These are phyloP conservation scores for Xylariaceae sp. DNA, from an alignment of 2,329 filamentous ascomycete genomes.

Conservation along the genomic window DNA sequence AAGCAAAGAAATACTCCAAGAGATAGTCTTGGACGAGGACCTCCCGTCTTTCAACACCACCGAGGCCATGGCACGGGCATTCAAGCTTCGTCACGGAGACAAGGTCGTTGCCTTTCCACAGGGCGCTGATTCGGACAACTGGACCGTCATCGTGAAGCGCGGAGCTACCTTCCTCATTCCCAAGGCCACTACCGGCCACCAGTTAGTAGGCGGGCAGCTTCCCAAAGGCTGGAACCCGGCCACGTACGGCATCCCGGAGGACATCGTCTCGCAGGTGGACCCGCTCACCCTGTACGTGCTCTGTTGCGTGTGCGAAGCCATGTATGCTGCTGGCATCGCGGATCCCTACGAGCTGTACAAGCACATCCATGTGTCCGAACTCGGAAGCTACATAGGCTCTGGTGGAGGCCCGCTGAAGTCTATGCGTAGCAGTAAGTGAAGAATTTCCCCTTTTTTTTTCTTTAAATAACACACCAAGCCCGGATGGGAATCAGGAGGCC, in stretches of 20 bases:
- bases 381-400: slow-evolving; percentile 97
- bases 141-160: slow-evolving; percentile 90
- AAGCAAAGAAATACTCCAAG: slow-evolving; percentile 96
- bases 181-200: slow-evolving; percentile 94
- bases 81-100: slow-evolving; percentile 93
- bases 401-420: slow-evolving; percentile 94
- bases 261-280: slow-evolving; percentile 96
- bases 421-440: slow-evolving; percentile 84
- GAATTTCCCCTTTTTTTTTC: too few relatives aligned
- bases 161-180: slow-evolving; percentile 91
- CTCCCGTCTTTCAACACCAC: slow-evolving; percentile 95
- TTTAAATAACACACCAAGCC: too few relatives aligned
- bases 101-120: slow-evolving; percentile 98
- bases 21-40: slow-evolving; percentile 95
- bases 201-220: slow-evolving; percentile 93
- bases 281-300: slow-evolving; percentile 93
- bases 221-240: slow-evolving; percentile 97
- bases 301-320: slow-evolving; percentile 85
- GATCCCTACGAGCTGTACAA: slow-evolving; percentile 99
- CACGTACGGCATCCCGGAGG: slow-evolving; percentile 91
- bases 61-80: slow-evolving; percentile 95
- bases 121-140: slow-evolving; percentile 88
- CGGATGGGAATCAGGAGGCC: too few relatives aligned
- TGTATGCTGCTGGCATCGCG: slow-evolving; percentile 89
- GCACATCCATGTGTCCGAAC: slow-evolving; percentile 95